These are phyloP conservation scores for Chlamydomonas asymmetrica DNA, from an alignment of 139 green algal species.

Conservation along the genomic window DNA sequence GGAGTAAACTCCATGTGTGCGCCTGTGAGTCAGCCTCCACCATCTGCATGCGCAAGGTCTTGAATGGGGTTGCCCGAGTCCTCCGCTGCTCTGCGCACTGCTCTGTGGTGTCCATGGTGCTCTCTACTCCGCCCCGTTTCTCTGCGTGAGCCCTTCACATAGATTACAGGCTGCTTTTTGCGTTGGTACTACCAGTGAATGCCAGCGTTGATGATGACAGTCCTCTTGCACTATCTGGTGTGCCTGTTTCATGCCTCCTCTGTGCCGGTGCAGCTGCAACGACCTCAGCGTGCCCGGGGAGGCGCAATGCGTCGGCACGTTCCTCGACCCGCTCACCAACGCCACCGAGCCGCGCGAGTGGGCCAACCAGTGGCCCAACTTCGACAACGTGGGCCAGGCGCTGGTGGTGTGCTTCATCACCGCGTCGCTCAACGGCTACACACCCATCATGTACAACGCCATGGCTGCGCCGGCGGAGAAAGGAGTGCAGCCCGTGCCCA, in stretches of 20 bases:
- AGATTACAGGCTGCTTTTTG: neutral
- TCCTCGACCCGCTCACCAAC: slow-evolving; percentile 27
- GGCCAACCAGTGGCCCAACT: slow-evolving; percentile 65
- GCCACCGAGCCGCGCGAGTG: slow-evolving; percentile 36
- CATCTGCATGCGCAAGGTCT: too few species aligned
- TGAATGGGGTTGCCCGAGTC: too few species aligned
- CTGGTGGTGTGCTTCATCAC: slow-evolving; percentile 74
- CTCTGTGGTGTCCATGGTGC: too few species aligned
- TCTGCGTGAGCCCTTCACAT: slow-evolving; percentile 21
- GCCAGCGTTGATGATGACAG: too few species aligned
- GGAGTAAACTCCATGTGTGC: too few species aligned
- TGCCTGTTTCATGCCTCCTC: too few species aligned
- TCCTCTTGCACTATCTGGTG: too few species aligned
- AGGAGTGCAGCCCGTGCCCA: slow-evolving; percentile 59
- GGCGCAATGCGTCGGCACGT: slow-evolving; percentile 50
- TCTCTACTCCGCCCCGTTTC: neutral
- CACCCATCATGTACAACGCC: slow-evolving; percentile 39
- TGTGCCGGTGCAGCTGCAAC: slow-evolving; percentile 62
- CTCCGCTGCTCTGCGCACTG: too few species aligned
- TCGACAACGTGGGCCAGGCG: slow-evolving; percentile 73
- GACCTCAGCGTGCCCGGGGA: slow-evolving; percentile 47
- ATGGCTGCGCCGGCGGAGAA: slow-evolving; percentile 51
- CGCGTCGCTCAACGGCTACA: slow-evolving; percentile 72
- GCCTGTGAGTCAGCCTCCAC: too few species aligned
- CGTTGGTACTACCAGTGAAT: neutral